Base-by-base conservation (phyloP, 805 yeast genomes). In the Candida manassasensis region DNA sequence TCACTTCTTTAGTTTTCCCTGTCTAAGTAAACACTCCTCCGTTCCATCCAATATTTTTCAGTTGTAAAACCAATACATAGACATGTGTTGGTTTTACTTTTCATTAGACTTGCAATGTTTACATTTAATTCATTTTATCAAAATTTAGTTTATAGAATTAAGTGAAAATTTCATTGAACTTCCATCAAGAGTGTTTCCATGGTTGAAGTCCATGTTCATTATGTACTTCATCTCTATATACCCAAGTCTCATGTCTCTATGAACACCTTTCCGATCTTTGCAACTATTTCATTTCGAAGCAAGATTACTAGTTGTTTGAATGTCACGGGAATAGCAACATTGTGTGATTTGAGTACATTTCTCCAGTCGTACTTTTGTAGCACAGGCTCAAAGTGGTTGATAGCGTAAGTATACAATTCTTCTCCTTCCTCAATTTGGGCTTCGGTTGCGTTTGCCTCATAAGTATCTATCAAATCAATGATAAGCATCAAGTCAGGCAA, bases 391-490 rank as follows among this genome's bases (percentile, higher is more conserved):
- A 51, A 31, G 37, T 54, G 47, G 21, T 47, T 50, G 4, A 59
- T 49, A 6, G 67, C 49, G 37, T 49, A 56, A 24, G 49, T 37
- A 48, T 62, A 65, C 21, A 66, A 48, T 6, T 50, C 49, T 21
- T 57, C 60, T 5, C 57, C 61, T 14, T 55, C 61, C 29, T 48
- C 44, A 5, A 39, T 28, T n/a, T 59, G 63, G 6, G 49, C 52
- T 4, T 40, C 39, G 13, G 38, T 42, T 3, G 40, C 40, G 21
- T 48, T 55, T 14, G 37, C 30, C 40, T 64, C 69, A 40, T 50
- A 65, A 27, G 49, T 51, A 41, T 65, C 69, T 29, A 67, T 55
- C 36, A 65, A 53, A 37, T 67, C 73, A 25, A 64, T 61, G 10
- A 63, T 52, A 10, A 58, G 46, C 21, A 62, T 54, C 35, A 61